Conservation (phyloP, 768 basidiomycete species). For the Leccinellum albellum region DNA sequence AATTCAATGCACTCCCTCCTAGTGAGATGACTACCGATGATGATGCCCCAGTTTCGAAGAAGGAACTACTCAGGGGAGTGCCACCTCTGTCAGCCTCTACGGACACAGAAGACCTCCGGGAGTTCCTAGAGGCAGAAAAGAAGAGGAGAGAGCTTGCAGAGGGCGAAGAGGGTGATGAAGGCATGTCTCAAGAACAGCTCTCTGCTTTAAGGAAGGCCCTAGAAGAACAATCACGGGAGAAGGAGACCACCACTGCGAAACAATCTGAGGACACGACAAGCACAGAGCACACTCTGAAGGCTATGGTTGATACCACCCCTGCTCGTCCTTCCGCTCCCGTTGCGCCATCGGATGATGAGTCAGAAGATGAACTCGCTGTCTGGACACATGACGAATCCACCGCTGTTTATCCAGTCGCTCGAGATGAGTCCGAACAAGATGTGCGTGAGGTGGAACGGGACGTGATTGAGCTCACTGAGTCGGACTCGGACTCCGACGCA, state of each 20-base stretch:
- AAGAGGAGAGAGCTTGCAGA: slow-evolving; percentile 41
- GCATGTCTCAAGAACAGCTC: slow-evolving; percentile 20
- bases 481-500: slow-evolving; percentile 21
- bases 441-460: slow-evolving; percentile 14
- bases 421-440: slow-evolving; percentile 17
- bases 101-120: slow-evolving; percentile 60
- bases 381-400: slow-evolving; percentile 44
- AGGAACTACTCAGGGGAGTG: slow-evolving; percentile 33
- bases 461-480: slow-evolving; percentile 24
- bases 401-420: slow-evolving; percentile 30
- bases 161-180: slow-evolving; percentile 27
- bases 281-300: slow-evolving; percentile 1
- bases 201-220: slow-evolving; percentile 15
- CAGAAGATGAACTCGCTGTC: slow-evolving; percentile 48
- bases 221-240: slow-evolving; percentile 8
- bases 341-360: slow-evolving; percentile 27
- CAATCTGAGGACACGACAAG: slow-evolving; percentile 4
- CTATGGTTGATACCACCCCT: slow-evolving; percentile 15
- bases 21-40: slow-evolving; percentile 25
- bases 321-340: slow-evolving; percentile 8
- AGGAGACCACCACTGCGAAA: slow-evolving; percentile 5
- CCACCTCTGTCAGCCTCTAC: slow-evolving; percentile 44
- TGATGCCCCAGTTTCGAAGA: slow-evolving; percentile 29
- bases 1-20: slow-evolving; percentile 51
- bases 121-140: slow-evolving; percentile 65